Base-by-base conservation (phyloP, 495 filamentous ascomycete species). In the Corynascus novoguineensis region DNA sequence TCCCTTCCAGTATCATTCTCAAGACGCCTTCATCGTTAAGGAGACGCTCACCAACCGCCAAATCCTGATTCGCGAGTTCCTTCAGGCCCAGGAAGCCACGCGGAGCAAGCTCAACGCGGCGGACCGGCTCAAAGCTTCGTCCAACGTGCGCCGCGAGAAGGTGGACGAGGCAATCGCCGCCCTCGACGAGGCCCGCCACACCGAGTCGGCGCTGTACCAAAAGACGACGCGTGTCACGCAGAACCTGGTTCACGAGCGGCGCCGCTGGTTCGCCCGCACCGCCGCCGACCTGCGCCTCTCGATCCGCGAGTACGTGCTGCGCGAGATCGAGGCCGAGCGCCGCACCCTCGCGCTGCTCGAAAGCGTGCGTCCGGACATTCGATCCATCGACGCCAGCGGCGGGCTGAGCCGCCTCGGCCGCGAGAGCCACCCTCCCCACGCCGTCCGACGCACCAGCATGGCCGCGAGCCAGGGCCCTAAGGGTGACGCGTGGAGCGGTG, bases 1-100 rank as follows among this genome's bases (percentile, higher is more conserved):
- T 64, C 90, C 95, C 7, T 82, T 99, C 50, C 86, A 88, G 59
- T 97, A 99, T 68, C 92, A 99, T 72, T 96, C 91, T 25, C 85
- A 86, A 14, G 93, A 99, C 67, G 90, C 95, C 24, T 93, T 97
- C 68, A 95, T 97, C 66, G 95, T 99, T 61, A 99, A 99, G 72
- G 95, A 99, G 67, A 97, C 92, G 22, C 81, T 99, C 60, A 99
- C 95, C 19, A 99, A 99, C 74, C 86, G 95, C 4, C 95, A 99
- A 71, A 96, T 99, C 65, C 81, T 99, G n/a, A 86, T 97, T 31
- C 90, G 95, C 46, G 95, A 99, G 60, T 81, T 97, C 42, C 68
- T 95, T 25, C 86, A 93, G 69, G 92, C 93, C 3, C 88, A 95
- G 66, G 87, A 92, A 66, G 74, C 73, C 40, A 87, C 91, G 8